A percentile compares a stretch with the other conserved stretches of the same genome.
These are phyloP conservation scores for Pythium aristosporum DNA, from an alignment of 352 stramenopile species.

Conservation along the genomic window DNA sequence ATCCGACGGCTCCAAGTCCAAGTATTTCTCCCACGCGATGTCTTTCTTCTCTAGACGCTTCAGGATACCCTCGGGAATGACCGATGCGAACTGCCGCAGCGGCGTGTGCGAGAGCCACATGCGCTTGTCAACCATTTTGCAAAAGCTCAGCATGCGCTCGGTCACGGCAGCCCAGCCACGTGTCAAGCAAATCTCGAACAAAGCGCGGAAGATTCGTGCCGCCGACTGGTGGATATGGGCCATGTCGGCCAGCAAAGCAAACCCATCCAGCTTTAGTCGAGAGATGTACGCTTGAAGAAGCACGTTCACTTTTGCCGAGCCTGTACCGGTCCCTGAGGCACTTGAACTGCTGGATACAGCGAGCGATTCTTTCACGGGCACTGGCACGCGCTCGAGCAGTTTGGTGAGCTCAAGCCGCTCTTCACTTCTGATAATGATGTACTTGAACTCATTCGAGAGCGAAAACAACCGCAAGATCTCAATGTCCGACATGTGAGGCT, in stretches of 20 bases:
- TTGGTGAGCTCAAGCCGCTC: constrained; percentile 99
- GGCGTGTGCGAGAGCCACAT: constrained; percentile 98
- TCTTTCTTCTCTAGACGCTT: constrained; percentile 98
- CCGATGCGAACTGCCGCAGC: constrained; percentile 94
- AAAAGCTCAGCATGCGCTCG: constrained; percentile 95
- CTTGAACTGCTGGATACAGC: constrained; percentile 36
- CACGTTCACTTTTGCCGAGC: constrained; percentile 98
- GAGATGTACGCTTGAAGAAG: constrained; percentile 99
- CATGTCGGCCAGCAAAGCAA: constrained; percentile 99
- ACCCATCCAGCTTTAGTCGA: constrained; percentile 96
- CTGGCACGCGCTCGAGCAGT: constrained; percentile 96
- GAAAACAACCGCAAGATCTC: constrained; percentile 99
- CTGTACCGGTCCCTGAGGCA: constrained; percentile 45
- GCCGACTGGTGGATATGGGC: constrained; percentile 98
- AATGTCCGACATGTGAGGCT: constrained; percentile 99
- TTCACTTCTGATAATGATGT: constrained; percentile 98
- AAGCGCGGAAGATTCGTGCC: constrained; percentile 96
- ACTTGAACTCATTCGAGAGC: constrained; percentile 98
- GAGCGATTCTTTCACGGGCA: constrained; percentile 97
- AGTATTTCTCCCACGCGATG: constrained; percentile 98
- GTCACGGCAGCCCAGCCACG: constrained; percentile 94
- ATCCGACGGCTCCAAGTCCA: constrained; percentile 96
- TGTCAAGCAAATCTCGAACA: constrained; percentile 99
- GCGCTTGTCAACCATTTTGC: constrained; percentile 99
- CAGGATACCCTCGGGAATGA: constrained; percentile 94